Conservation (phyloP, 441 rosid genomes). For the Flueggea neowawraea region DNA sequence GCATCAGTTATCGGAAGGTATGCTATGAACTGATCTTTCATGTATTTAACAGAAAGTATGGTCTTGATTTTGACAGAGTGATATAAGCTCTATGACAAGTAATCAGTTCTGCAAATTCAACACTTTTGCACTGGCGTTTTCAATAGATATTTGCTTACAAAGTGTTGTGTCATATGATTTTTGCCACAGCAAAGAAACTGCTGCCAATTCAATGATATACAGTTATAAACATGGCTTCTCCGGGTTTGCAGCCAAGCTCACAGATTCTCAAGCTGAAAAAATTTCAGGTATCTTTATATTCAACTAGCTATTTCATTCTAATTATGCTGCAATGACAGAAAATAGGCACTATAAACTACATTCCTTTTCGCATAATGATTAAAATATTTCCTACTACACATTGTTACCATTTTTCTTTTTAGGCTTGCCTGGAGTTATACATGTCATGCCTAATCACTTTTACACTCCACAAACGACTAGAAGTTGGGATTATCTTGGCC, state of each 20-base stretch:
- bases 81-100: too few relatives aligned
- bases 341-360: not conserved
- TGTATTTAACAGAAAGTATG: not conserved
- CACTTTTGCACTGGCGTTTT: too few relatives aligned
- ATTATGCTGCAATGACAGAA: not conserved
- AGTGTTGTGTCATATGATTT: too few relatives aligned
- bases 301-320: not conserved
- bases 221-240: constrained; percentile 74
- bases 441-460: constrained; percentile 39
- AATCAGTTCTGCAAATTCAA: too few relatives aligned
- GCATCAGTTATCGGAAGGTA: constrained; percentile 42
- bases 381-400: not conserved
- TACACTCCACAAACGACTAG: constrained; percentile 57
- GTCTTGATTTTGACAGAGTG: too few relatives aligned
- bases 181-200: constrained; percentile 41
- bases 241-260: constrained; percentile 71
- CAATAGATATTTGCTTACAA: too few relatives aligned
- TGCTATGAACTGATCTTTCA: not conserved
- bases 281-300: constrained; percentile 35
- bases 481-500: constrained; percentile 64
- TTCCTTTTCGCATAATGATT: not conserved
- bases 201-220: constrained; percentile 51
- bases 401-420: not conserved
- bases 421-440: constrained; percentile 58
- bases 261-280: constrained; percentile 46